Evolutionary conservation across 1,284 basidiomycete species (phyloP).

Genomic region (Butyriboletus appendiculatus): DNA sequence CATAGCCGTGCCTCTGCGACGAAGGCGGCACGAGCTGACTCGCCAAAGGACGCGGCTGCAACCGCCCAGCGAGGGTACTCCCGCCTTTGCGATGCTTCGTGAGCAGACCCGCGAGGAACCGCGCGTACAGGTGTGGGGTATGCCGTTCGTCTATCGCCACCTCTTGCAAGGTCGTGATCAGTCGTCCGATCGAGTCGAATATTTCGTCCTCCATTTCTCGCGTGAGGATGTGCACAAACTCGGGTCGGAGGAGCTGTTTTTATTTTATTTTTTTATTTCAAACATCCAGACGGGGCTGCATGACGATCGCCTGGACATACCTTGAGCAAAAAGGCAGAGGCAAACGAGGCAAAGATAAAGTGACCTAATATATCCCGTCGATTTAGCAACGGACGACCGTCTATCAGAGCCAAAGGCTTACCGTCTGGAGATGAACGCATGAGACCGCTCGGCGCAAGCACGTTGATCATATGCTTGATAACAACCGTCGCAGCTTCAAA

Average conservation of each 20-base stretch:
- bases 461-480: conserved; percentile 63
- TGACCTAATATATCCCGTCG: conserved; percentile 48
- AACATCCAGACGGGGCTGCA: neutral
- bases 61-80: conserved; percentile 36
- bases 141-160: conserved; percentile 82
- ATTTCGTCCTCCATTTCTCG: conserved; percentile 64
- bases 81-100: conserved; percentile 68
- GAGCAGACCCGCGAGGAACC: conserved; percentile 71
- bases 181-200: conserved; percentile 65
- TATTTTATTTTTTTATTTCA: too few species aligned
- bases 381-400: neutral
- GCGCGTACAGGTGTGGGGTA: conserved; percentile 77
- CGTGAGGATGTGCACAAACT: conserved; percentile 61
- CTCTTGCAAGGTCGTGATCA: conserved; percentile 73
- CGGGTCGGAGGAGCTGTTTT: conserved; percentile 70
- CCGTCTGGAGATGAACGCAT: conserved; percentile 85
- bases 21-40: conserved; percentile 21
- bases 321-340: conserved; percentile 81
- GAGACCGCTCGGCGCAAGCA: conserved; percentile 70
- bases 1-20: conserved; percentile 8
- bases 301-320: too few species aligned
- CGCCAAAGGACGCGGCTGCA: conserved; percentile 29
- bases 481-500: conserved; percentile 70
- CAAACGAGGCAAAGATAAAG: conserved; percentile 84
- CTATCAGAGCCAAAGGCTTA: conserved; percentile 24